These are phyloP conservation scores for Alternaria brassicae DNA, from an alignment of 2,329 filamentous ascomycete species.

Conservation along the genomic window DNA sequence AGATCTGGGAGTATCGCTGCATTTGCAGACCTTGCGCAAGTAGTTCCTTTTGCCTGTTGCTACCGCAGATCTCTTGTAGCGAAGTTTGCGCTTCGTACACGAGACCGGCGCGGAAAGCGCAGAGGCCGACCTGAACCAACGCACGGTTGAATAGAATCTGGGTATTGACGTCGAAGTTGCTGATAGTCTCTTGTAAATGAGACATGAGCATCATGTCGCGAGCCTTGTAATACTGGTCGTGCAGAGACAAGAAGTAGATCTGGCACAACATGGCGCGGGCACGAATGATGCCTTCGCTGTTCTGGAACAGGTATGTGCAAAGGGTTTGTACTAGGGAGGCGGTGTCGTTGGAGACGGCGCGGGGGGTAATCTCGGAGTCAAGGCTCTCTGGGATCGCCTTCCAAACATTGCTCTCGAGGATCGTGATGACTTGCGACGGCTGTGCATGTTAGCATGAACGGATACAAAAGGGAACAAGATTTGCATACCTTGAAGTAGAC, in stretches of 20 bases:
- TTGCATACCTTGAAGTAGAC: slow-evolving; percentile 89
- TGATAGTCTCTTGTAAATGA: slow-evolving; percentile 95
- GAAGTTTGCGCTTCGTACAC: slow-evolving; percentile 98
- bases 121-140: slow-evolving; percentile 95
- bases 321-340: slow-evolving; percentile 80
- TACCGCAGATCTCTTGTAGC: slow-evolving; percentile 96
- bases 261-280: slow-evolving; percentile 97
- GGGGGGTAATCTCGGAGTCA: slow-evolving; percentile 82
- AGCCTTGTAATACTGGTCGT: slow-evolving; percentile 97
- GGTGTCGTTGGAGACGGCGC: slow-evolving; percentile 71
- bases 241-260: slow-evolving; percentile 96
- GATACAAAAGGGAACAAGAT: neutral
- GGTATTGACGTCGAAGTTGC: slow-evolving; percentile 93
- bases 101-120: slow-evolving; percentile 94
- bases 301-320: slow-evolving; percentile 91
- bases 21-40: slow-evolving; percentile 98
- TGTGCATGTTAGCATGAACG: slow-evolving; percentile 46
- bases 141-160: slow-evolving; percentile 99
- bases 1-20: slow-evolving; percentile 94
- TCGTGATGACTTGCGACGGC: slow-evolving; percentile 90
- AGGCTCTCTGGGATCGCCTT: slow-evolving; percentile 73
- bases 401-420: slow-evolving; percentile 94
- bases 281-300: slow-evolving; percentile 95
- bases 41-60: slow-evolving; percentile 95
- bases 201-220: slow-evolving; percentile 99